Evolutionary conservation across 805 yeast genomes (phyloP), one percentile per base, ranked within the genome.

Genomic region (Lipomyces lipofer): DNA sequence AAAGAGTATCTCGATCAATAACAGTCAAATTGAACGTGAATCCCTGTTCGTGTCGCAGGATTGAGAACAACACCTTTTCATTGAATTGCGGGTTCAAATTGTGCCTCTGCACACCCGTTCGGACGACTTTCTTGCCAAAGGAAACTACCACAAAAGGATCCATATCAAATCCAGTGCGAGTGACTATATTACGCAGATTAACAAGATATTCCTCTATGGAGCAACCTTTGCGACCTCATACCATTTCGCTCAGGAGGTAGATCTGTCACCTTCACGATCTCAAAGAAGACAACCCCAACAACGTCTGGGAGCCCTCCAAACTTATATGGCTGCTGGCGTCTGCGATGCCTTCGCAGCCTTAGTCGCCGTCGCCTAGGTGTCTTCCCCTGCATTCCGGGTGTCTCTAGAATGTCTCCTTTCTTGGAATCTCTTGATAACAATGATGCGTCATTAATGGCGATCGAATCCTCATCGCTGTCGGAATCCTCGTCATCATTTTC

Each of bases 81-180:
- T 89, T 83, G 71, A 83, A 92, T 0, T 83, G 77, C 0, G 99
- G 99, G 51, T 84, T 84, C 48, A 88, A 69, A 1, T 88, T 85
- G 68, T 92, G 97, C 21, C 87, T 79, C 61, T 84, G 79, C 83
- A 90, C 85, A 9, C 90, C 83, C 0, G 97, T 90, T 62, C 95
- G 80, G 69, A 81, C 92, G 0, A 92, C 89, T 61, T 85, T 85
- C 64, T 86, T 84, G 8, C 97, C 97, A 69, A 92, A 89, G 0
- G 96, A 84, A 0, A 89, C 84, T 17, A 92, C 89, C 2, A 92
- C 92, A 71, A 92, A 94, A 1, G 98, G 98, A 67, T 94, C 99
- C 95, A 94, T 88, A 69, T 90, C 96, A 66, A 86, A 92, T 1
- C 91, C 84, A 21, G 88, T 81, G 8, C 90, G 74, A 0, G 87